Conservation (phyloP, 176 grass and related monocot genomes). For the Avena atlantica region DNA sequence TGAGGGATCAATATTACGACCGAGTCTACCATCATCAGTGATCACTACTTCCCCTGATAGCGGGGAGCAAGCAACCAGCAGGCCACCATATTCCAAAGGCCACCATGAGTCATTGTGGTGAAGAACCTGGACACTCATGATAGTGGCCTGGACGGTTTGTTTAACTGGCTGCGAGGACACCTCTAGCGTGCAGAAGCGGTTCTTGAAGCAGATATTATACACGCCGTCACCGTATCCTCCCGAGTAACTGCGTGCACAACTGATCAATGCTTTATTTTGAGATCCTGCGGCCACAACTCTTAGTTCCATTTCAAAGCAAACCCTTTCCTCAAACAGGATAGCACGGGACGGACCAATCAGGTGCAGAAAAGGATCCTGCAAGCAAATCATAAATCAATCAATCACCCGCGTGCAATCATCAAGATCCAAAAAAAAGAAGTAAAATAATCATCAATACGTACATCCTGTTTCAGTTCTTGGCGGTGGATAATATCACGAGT, state of each 20-base stretch:
- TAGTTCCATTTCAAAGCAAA: neutral
- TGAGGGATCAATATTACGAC: neutral
- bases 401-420: neutral
- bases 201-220: slow-evolving; percentile 1
- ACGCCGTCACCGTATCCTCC: neutral
- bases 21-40: neutral
- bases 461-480: neutral
- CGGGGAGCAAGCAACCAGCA: neutral
- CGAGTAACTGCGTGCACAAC: neutral
- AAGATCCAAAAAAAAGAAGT: too few relatives aligned
- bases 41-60: neutral
- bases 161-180: neutral
- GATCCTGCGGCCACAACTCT: neutral
- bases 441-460: too few relatives aligned
- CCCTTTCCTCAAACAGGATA: neutral
- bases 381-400: slow-evolving; percentile 8
- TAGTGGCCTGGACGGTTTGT: neutral
- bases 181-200: neutral
- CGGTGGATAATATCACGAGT: neutral
- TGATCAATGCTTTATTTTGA: neutral
- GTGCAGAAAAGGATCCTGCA: neutral
- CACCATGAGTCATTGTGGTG: neutral
- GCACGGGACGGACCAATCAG: slow-evolving; percentile 1
- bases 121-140: neutral
- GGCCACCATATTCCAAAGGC: neutral